A percentile compares a stretch with the other conserved stretches of the same genome.
phyloP scores from a whole-genome alignment of 139 green algal species.

The Coelastrella sp. region DNA sequence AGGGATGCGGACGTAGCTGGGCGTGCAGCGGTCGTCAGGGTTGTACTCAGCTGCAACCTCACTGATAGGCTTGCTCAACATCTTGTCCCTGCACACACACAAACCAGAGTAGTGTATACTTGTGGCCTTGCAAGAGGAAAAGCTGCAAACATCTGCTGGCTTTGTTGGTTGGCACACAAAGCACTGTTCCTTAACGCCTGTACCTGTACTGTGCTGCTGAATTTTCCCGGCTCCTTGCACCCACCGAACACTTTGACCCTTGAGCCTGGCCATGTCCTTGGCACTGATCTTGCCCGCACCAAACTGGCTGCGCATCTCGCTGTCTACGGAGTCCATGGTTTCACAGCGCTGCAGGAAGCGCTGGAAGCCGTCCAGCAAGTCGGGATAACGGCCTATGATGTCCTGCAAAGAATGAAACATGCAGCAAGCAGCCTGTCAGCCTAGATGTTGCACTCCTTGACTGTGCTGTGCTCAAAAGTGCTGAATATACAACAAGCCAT shows the following conservation, averaged over 20 bases:
- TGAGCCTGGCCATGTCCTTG: conserved; percentile 43
- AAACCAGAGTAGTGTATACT: not conserved
- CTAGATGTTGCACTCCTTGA: not conserved
- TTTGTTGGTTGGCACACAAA: not conserved
- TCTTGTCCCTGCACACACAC: conserved; percentile 75
- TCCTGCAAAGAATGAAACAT: conserved; percentile 62
- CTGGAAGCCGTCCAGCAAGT: conserved; percentile 84
- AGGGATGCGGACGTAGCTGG: conserved; percentile 92
- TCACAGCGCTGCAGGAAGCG: conserved; percentile 69
- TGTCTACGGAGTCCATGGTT: conserved; percentile 51
- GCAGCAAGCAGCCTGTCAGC: not conserved
- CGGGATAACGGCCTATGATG: conserved; percentile 86
- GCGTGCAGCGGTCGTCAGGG: conserved; percentile 46
- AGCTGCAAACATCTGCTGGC: no score
- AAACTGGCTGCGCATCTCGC: conserved; percentile 52
- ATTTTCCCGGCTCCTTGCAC: not conserved
- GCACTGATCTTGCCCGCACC: conserved; percentile 22
- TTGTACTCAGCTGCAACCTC: conserved; percentile 83
- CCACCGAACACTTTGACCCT: conserved; percentile 25
- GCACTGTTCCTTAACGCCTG: not conserved
- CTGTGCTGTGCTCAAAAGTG: not conserved
- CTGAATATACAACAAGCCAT: not conserved
- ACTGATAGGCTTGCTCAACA: conserved; percentile 88
- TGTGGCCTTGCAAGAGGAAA: not conserved
- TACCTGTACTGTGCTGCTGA: not conserved